Conservation (phyloP, 345 rosid genomes). For the Erodium maritimum region DNA sequence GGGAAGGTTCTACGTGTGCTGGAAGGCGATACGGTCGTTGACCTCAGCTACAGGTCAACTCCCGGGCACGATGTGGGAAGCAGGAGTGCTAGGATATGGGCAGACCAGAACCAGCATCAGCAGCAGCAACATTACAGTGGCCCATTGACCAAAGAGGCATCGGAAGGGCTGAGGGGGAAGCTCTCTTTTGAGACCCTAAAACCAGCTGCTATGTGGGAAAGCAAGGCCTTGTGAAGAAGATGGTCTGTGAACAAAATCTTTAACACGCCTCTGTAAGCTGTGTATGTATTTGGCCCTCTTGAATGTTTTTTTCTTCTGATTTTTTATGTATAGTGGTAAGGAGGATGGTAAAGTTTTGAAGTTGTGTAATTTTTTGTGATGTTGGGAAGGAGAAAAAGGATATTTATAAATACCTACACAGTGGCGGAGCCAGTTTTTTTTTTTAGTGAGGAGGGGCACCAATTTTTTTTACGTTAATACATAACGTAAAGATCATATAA, state of each 20-base stretch:
- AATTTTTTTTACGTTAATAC: no score
- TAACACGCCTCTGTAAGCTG: neutral
- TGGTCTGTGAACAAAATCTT: conserved; percentile 6
- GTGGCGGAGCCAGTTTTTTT: no score
- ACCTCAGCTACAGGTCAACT: conserved; percentile 48
- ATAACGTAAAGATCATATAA: no score
- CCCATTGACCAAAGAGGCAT: conserved; percentile 31
- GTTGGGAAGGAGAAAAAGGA: no score
- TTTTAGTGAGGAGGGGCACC: no score
- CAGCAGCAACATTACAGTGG: conserved; percentile 33
- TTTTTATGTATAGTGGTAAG: neutral
- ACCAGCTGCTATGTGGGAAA: conserved; percentile 31
- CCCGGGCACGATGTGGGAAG: conserved; percentile 76
- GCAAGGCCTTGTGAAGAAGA: conserved; percentile 21
- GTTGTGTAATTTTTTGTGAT: neutral
- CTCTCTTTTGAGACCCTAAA: conserved; percentile 36
- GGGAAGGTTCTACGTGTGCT: conserved; percentile 76
- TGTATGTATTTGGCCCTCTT: neutral
- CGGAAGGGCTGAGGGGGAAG: conserved; percentile 54
- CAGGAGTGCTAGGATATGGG: conserved; percentile 68
- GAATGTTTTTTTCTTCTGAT: neutral
- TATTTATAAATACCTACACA: no score
- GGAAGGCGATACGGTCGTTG: conserved; percentile 86
- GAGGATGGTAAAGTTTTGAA: neutral
- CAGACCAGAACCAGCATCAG: conserved; percentile 18